These are phyloP conservation scores for Candida namnaoensis DNA, from an alignment of 805 yeast genomes.

Conservation along the genomic window DNA sequence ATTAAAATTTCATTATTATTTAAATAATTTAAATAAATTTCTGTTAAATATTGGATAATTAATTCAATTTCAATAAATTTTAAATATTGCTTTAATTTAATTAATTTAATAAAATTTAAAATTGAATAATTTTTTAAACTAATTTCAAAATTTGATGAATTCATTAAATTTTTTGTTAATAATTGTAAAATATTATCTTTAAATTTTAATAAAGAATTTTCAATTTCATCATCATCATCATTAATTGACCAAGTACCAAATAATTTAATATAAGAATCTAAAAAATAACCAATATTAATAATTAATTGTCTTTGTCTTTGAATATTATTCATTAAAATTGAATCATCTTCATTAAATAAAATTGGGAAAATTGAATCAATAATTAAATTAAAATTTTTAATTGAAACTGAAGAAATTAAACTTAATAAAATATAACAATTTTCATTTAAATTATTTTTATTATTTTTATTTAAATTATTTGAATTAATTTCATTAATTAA, in stretches of 20 bases:
- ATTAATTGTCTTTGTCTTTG: constrained; percentile 53
- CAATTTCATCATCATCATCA: constrained; percentile 2
- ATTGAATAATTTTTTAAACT: constrained; percentile 61
- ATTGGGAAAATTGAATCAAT: constrained; percentile 36
- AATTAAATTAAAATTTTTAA: constrained; percentile 36
- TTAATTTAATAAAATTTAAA: constrained; percentile 51
- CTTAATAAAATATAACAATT: constrained; percentile 58
- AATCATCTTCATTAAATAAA: constrained; percentile 21
- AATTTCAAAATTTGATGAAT: constrained; percentile 60
- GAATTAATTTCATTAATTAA: no score
- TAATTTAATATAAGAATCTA: constrained; percentile 39
- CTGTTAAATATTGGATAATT: constrained; percentile 57
- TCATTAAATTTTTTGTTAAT: constrained; percentile 60
- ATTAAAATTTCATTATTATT: constrained; percentile 44
- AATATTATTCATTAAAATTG: constrained; percentile 25
- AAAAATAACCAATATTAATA: constrained; percentile 50
- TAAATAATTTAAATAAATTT: constrained; percentile 35
- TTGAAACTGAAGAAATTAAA: constrained; percentile 40
- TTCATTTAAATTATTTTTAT: constrained; percentile 37
- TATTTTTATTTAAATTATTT: constrained; percentile 17
- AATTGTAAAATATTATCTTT: constrained; percentile 65
- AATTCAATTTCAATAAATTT: constrained; percentile 47
- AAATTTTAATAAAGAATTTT: constrained; percentile 32
- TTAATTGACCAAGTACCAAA: constrained; percentile 20
- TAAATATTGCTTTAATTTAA: constrained; percentile 41